Percentiles rank a stretch among this genome's conserved stretches.
These are phyloP conservation scores for Melanogaster broomeanus DNA, from an alignment of 768 basidiomycete genomes.

Conservation along the genomic window DNA sequence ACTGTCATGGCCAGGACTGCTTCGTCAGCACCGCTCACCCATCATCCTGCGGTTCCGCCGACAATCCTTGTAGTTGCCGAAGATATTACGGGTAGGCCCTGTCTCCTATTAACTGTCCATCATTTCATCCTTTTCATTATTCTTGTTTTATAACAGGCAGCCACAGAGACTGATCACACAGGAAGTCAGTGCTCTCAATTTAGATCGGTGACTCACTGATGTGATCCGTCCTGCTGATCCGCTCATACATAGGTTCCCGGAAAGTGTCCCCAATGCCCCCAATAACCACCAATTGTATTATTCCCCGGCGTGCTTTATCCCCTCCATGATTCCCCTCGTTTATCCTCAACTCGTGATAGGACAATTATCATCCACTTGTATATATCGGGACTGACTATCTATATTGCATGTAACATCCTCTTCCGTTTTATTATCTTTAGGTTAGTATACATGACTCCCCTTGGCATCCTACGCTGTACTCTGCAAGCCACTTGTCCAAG, in stretches of 20 bases:
- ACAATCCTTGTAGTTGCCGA: conserved; percentile 46
- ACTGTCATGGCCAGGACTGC: conserved; percentile 53
- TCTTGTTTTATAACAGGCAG: conserved; percentile 37
- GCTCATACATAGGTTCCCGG: conserved; percentile 34
- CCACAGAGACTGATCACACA: conserved; percentile 51
- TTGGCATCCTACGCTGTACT: too few species aligned
- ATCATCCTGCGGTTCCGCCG: conserved; percentile 38
- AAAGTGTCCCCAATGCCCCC: conserved; percentile 40
- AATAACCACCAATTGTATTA: conserved; percentile 1
- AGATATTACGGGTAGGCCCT: conserved; percentile 55
- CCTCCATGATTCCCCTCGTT: not conserved
- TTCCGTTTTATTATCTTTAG: too few species aligned
- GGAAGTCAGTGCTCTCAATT: conserved; percentile 40
- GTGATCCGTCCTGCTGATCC: conserved; percentile 15
- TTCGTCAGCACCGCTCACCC: conserved; percentile 52
- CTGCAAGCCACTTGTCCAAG: too few species aligned
- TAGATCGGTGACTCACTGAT: not conserved
- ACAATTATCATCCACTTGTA: conserved; percentile 7
- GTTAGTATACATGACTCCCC: too few species aligned
- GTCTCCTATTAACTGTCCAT: not conserved
- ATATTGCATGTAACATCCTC: not conserved
- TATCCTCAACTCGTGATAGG: not conserved
- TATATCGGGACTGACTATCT: conserved; percentile 7
- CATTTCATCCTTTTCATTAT: not conserved
- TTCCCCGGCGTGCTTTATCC: not conserved